phyloP scores from a whole-genome alignment of 495 filamentous ascomycete species.

The Penicillium bovifimosum region DNA sequence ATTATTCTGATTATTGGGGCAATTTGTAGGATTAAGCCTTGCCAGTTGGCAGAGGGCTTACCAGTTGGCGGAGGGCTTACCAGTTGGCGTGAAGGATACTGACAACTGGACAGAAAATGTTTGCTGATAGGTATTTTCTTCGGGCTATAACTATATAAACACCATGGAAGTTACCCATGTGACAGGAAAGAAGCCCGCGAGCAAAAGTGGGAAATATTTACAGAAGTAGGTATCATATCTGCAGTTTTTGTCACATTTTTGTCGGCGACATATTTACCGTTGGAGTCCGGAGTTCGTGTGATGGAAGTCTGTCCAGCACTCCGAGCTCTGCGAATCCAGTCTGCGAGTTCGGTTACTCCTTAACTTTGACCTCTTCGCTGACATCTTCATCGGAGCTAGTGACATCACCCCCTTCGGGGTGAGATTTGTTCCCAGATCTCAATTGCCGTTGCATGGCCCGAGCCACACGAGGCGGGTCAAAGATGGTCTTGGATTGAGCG shows the following conservation, averaged over 20 bases:
- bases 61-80: no score
- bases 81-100: no score
- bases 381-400: neutral
- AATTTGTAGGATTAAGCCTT: no score
- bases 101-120: no score
- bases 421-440: neutral
- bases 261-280: neutral
- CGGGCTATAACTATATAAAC: neutral
- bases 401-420: neutral
- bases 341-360: neutral
- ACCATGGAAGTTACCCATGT: neutral
- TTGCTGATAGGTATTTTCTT: no score
- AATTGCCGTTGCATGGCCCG: conserved; percentile 16
- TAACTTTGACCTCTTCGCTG: neutral
- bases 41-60: no score
- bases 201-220: neutral
- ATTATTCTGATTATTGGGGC: no score
- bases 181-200: neutral
- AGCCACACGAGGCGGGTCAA: conserved; percentile 30
- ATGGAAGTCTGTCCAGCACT: no score
- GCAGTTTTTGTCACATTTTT: neutral
- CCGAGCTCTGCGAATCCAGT: no score
- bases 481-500: conserved; percentile 25
- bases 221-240: neutral
- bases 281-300: no score